Base-by-base conservation (phyloP, 495 filamentous ascomycete genomes). In the Neohortaea acidophila region DNA sequence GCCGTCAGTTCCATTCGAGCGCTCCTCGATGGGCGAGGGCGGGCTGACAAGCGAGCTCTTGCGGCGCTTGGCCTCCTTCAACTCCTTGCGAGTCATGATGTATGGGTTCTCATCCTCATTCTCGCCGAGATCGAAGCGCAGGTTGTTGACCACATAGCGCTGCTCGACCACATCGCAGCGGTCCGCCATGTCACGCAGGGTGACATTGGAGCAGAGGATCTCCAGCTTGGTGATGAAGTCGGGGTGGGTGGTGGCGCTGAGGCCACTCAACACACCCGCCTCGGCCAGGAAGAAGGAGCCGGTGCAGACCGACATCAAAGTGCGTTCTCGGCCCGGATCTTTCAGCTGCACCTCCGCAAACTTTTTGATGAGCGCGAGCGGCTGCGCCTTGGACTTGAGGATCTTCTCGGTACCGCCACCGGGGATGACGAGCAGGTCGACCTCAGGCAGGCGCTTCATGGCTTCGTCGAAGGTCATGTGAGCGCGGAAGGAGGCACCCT, bases 81-180 rank as follows among this genome's bases (percentile, higher is more conserved):
- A 49, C 46, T 49, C 46, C 34, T 49, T 49, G 30, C 26, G 38
- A 21, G 17, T 41, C 26, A 77, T 64, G 47, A 81, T 71, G 54
- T 79, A 83, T 10, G 77, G 77, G 57, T 79, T 81, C 57, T 79
- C 74, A 26, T 79, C 75, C n/a, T 60, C 55, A 51, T 79, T 72
- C 44, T 79, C 72, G 39, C 75, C 76, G 25, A 81, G 63, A 41
- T 83, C 77, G 55, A 81, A 83, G 38, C 77, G 73, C 30, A 78
- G 67, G 55, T 83, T 83, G 61, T 83, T 83, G 51, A 85, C 79
- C 7, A 85, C 70, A 47, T 83, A 84, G 48, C 81, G 67, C 52
- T 79, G 75, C 43, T 84, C 78, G 42, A 84, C 64, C 28, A 87
- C 75, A 44, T 82, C 76, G 32, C 76, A 75, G 33, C 72, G 66